Percentiles rank a stretch among this genome's conserved stretches.
Conservation (phyloP, 2,329 filamentous ascomycete genomes). For the Trichoderma harzianum region DNA sequence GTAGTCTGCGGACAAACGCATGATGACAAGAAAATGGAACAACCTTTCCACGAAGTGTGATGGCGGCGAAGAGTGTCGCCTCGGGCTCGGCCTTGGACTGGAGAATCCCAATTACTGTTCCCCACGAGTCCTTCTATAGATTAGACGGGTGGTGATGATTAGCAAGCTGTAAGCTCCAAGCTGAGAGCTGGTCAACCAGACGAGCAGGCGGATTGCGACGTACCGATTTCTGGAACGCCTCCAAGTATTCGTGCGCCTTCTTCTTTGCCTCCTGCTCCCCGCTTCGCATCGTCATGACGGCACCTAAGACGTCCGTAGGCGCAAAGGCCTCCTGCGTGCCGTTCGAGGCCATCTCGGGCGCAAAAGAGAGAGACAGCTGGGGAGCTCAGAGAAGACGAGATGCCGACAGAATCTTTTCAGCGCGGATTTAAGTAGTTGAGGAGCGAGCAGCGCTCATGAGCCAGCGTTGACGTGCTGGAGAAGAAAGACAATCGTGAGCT, state of each 20-base stretch:
- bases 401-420: constrained; percentile 16
- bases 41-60: constrained; percentile 97
- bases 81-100: constrained; percentile 78
- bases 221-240: constrained; percentile 98
- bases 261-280: constrained; percentile 79
- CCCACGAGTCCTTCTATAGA: constrained; percentile 81
- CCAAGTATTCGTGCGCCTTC: constrained; percentile 85
- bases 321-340: constrained; percentile 68
- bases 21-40: background rate
- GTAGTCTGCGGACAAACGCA: background rate
- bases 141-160: background rate
- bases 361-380: constrained; percentile 1
- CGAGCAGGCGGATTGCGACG: constrained; percentile 19
- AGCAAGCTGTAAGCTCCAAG: constrained; percentile 14
- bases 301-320: constrained; percentile 72
- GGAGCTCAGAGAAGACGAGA: background rate
- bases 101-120: constrained; percentile 78
- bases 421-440: constrained; percentile 24
- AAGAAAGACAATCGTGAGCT: background rate
- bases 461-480: constrained; percentile 12
- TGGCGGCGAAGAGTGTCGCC: constrained; percentile 91
- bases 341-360: constrained; percentile 61
- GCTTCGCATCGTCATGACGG: constrained; percentile 88
- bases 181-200: background rate
- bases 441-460: constrained; percentile 27